phyloP scores from a whole-genome alignment of 1,139 yeast genomes.

The Barnettozyma hawaiiensis region DNA sequence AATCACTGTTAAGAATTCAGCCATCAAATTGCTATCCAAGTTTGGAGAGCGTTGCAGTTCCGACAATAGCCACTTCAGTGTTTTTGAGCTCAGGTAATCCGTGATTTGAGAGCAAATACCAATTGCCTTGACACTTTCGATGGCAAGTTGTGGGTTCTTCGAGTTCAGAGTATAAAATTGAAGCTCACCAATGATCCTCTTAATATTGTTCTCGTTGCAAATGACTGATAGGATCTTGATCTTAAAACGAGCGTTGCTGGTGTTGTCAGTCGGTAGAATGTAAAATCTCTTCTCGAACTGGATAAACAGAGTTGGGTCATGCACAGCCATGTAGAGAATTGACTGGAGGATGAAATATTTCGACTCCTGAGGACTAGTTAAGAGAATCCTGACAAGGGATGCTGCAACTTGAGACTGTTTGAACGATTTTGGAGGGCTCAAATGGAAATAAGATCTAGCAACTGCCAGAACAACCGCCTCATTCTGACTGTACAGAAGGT shows the following conservation, averaged over 20 bases:
- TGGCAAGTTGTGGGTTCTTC: slow-evolving; percentile 35
- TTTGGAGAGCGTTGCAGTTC: slow-evolving; percentile 28
- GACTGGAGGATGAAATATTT: slow-evolving; percentile 39
- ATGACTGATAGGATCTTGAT: slow-evolving; percentile 58
- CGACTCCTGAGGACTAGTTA: slow-evolving; percentile 32
- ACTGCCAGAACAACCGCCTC: slow-evolving; percentile 62
- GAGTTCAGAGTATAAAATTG: slow-evolving; percentile 54
- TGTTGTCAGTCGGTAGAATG: slow-evolving; percentile 53
- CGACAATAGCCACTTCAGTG: slow-evolving; percentile 41
- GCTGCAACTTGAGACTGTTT: slow-evolving; percentile 44
- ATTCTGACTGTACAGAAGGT: slow-evolving; percentile 45
- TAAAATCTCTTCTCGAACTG: slow-evolving; percentile 48
- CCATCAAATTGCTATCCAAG: slow-evolving; percentile 34
- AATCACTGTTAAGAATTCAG: slow-evolving; percentile 62
- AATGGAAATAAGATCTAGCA: slow-evolving; percentile 46
- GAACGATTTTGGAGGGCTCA: slow-evolving; percentile 49
- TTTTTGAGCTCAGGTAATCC: slow-evolving; percentile 30
- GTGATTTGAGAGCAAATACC: slow-evolving; percentile 46
- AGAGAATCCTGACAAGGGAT: slow-evolving; percentile 40
- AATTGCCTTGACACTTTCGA: slow-evolving; percentile 54
- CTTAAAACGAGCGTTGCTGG: slow-evolving; percentile 46
- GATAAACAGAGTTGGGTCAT: slow-evolving; percentile 43
- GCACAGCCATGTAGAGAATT: slow-evolving; percentile 36
- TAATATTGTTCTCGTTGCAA: slow-evolving; percentile 47
- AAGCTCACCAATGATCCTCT: slow-evolving; percentile 55